A percentile compares a stretch with the other conserved stretches of the same genome.
Evolutionary conservation across 306 rosid genomes (phyloP).

Genomic region (Vigna mungo): DNA sequence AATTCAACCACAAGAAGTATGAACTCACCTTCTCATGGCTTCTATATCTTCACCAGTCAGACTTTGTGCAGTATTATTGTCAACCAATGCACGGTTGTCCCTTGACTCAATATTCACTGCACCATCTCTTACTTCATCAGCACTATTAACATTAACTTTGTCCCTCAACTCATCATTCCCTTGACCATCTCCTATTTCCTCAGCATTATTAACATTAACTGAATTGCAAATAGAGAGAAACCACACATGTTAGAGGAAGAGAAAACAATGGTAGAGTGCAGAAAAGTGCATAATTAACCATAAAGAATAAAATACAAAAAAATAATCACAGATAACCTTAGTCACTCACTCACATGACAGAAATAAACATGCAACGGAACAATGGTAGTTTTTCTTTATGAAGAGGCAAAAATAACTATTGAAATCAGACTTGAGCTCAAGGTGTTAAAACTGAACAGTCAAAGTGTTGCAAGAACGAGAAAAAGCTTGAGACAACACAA

Average conservation of each 20-base stretch:
- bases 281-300: conserved; percentile 7
- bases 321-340: not conserved
- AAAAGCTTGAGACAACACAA: no score
- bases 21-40: conserved; percentile 73
- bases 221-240: conserved; percentile 1
- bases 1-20: conserved; percentile 8
- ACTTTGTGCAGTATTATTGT: conserved; percentile 87
- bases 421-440: no score
- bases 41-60: conserved; percentile 88
- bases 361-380: not conserved
- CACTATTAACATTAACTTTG: conserved; percentile 35
- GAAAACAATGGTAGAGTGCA: not conserved
- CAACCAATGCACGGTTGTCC: conserved; percentile 78
- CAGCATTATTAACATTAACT: conserved; percentile 51
- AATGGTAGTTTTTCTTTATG: no score
- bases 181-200: conserved; percentile 54
- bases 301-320: not conserved
- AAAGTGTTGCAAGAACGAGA: no score
- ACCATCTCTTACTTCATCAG: conserved; percentile 52
- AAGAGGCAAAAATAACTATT: no score
- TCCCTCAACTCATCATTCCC: conserved; percentile 62
- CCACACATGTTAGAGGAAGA: not conserved
- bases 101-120: conserved; percentile 54
- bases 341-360: no score
- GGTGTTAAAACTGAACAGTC: no score